Evolutionary conservation across 192 early-diverging fungal species (phyloP).

Genomic region (Geosiphon pyriformis): DNA sequence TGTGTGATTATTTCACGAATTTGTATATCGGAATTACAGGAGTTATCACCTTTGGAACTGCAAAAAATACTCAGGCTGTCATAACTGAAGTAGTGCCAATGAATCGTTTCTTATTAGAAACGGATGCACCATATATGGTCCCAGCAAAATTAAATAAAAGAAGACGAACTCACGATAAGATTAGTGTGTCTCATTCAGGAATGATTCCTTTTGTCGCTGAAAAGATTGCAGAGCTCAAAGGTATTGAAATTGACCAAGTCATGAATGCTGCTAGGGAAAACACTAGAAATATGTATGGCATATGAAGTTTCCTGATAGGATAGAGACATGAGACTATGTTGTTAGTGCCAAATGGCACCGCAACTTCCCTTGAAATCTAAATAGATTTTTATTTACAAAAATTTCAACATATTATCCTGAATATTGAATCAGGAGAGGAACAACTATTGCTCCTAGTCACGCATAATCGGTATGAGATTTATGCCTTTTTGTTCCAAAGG

Average conservation of each 20-base stretch:
- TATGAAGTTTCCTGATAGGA: conserved; percentile 6
- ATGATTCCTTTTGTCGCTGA: conserved; percentile 26
- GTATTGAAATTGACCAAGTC: conserved; percentile 9
- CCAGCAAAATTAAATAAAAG: conserved; percentile 21
- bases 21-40: conserved; percentile 25
- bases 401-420: too few relatives aligned
- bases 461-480: too few relatives aligned
- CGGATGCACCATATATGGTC: conserved; percentile 24
- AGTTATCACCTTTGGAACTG: conserved; percentile 19
- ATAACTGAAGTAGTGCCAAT: conserved; percentile 3
- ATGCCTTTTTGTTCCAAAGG: too few relatives aligned
- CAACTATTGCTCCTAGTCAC: too few relatives aligned
- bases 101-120: conserved; percentile 19
- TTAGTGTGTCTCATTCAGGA: conserved; percentile 23
- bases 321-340: too few relatives aligned
- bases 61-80: conserved; percentile 20
- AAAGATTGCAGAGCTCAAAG: conserved; percentile 15
- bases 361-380: too few relatives aligned
- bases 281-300: conserved; percentile 25
- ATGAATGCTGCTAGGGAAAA: conserved; percentile 21
- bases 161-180: conserved; percentile 6
- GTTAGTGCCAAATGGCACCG: too few relatives aligned
- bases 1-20: conserved; percentile 19
- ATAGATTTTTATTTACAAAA: too few relatives aligned
- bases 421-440: too few relatives aligned